These are phyloP conservation scores for Comarum palustre DNA, from an alignment of 306 rosid genomes.

Conservation along the genomic window DNA sequence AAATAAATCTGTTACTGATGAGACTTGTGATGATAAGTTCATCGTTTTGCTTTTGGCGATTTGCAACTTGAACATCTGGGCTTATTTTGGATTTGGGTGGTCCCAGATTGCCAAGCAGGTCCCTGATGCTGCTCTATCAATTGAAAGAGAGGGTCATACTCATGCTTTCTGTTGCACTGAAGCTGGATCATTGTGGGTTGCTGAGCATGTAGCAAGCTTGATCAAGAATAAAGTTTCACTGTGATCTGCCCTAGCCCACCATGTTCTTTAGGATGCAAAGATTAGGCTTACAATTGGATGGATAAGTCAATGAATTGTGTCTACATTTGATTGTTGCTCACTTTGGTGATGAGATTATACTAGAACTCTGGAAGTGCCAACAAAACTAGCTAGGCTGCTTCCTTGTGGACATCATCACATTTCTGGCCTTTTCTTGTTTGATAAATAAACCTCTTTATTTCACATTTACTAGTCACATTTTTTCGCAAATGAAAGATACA, in stretches of 20 bases:
- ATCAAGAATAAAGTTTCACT: slow-evolving; percentile 44
- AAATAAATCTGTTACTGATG: not conserved
- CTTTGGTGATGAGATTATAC: not conserved
- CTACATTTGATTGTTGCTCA: not conserved
- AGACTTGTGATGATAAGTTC: not conserved
- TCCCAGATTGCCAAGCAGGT: slow-evolving; percentile 67
- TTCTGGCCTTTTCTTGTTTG: not conserved
- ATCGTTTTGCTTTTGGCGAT: slow-evolving; percentile 15
- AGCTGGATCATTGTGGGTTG: slow-evolving; percentile 82
- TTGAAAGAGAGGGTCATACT: slow-evolving; percentile 68
- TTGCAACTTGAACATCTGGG: slow-evolving; percentile 14
- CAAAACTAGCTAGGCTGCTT: not conserved
- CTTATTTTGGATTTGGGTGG: slow-evolving; percentile 20
- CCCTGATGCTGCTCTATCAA: slow-evolving; percentile 50
- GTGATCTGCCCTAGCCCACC: slow-evolving; percentile 12
- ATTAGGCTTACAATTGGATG: slow-evolving; percentile 3
- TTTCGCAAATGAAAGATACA: no score
- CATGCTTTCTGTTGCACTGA: slow-evolving; percentile 77
- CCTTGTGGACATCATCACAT: not conserved
- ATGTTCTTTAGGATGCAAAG: slow-evolving; percentile 9
- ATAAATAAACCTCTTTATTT: not conserved
- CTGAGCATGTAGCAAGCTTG: slow-evolving; percentile 64
- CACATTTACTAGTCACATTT: not conserved
- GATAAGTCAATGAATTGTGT: slow-evolving; percentile 4
- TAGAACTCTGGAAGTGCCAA: not conserved